Base-by-base conservation (phyloP, 169 alveolate species). In the Cryptosporidium andersoni region DNA sequence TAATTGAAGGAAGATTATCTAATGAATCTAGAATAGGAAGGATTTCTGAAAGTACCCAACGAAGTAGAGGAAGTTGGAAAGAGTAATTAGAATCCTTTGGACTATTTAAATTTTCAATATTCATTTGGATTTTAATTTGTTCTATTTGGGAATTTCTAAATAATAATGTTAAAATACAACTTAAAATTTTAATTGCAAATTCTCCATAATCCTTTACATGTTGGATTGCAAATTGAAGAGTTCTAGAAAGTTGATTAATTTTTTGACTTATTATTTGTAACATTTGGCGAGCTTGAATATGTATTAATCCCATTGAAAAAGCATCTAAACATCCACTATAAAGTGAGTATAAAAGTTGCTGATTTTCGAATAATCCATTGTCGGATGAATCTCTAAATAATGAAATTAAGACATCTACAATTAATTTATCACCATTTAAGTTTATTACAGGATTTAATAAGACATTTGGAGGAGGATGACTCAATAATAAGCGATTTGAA, bases 401-500 rank as follows among this genome's bases (percentile, higher is more conserved):
- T 14, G 47, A 37, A 9, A 62, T 74, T 9, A 74, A n/a, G 45
- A 74, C 55, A 58, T 74, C 62, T n/a, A 68, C 56, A 42, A 74
- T 16, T 34, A 63, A 48, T 4, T 51, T 74, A 12, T 51, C 64
- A 1, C 62, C 85, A 25, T 74, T 60, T n/a, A 74, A 34, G 37
- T 74, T 58, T 1, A 74, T 16, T 11, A 68, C 43, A 14, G 62
- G 8, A 34, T 64, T 74, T 12, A 74, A 58, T 36, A 74, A 63
- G n/a, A 68, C 74, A 48, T 66, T 66, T 25, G 85, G 67, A 48
- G 85, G 85, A 16, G 85, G 85, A 43, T 14, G 62, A 47, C 74
- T 58, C 55, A 74, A 58, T 11, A 52, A 48, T 43, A 74, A 64
- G 6, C 85, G 40, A 6, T 66, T 55, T 5, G 85, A 74, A 55